Evolutionary conservation across 2,329 filamentous ascomycete species (phyloP).

Genomic region (Dothidotthia symphoricarpi): DNA sequence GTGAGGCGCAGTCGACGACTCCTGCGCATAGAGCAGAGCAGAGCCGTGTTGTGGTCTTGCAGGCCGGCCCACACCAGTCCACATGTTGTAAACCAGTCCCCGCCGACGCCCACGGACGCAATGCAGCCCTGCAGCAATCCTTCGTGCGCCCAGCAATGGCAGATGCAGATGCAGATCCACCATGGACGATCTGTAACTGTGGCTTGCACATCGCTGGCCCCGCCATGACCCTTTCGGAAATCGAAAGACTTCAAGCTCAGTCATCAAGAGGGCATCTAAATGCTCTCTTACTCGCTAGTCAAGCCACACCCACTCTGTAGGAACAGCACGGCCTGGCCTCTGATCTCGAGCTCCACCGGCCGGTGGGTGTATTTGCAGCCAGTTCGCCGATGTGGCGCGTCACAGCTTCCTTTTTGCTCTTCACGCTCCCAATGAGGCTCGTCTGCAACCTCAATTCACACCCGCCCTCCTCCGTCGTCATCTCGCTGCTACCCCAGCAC

Average conservation of each 20-base stretch:
- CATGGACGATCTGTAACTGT: conserved; percentile 40
- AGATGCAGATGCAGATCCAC: conserved; percentile 37
- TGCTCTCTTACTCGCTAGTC: conserved; percentile 25
- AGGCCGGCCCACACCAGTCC: too few species aligned
- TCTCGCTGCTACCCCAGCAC: conserved; percentile 22
- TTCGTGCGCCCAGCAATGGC: too few species aligned
- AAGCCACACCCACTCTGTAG: conserved; percentile 39
- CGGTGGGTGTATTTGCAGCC: conserved; percentile 29
- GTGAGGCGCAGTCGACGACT: conserved; percentile 12
- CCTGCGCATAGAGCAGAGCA: conserved; percentile 2
- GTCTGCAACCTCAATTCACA: conserved; percentile 24
- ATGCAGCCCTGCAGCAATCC: conserved; percentile 34
- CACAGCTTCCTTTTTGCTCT: conserved; percentile 32
- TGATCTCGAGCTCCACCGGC: conserved; percentile 21
- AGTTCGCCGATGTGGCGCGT: conserved; percentile 37
- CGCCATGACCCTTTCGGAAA: conserved; percentile 38
- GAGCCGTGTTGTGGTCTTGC: conserved; percentile 1
- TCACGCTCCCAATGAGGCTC: conserved; percentile 34
- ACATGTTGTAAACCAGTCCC: too few species aligned
- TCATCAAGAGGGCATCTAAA: conserved; percentile 21
- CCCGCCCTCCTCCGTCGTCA: conserved; percentile 18
- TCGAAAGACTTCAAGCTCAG: conserved; percentile 36
- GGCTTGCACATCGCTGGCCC: conserved; percentile 34
- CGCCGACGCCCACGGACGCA: too few species aligned
- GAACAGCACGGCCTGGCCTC: conserved; percentile 29